phyloP scores from a whole-genome alignment of 148 eudicot genomes.

The Arctostaphylos glauca region DNA sequence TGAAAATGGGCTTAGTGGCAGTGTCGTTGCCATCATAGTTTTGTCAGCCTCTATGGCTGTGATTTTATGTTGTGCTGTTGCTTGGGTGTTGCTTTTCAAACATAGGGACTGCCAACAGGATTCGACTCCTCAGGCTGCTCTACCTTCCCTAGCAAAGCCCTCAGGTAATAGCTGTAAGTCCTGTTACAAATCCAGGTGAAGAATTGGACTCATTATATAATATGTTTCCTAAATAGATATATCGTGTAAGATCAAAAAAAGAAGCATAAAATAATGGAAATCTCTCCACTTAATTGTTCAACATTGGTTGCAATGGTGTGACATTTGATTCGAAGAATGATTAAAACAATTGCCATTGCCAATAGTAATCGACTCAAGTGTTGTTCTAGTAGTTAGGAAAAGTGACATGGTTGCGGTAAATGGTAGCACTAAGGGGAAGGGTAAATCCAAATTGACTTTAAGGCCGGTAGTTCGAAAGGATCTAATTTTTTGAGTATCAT shows the following conservation, averaged over 20 bases:
- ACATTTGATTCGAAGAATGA: neutral
- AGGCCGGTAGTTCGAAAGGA: no score
- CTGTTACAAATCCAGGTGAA: conserved; percentile 10
- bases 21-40: conserved; percentile 59
- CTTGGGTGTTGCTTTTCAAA: conserved; percentile 61
- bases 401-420: no score
- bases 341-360: neutral
- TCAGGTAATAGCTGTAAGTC: conserved; percentile 45
- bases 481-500: no score
- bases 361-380: neutral
- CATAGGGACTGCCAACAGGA: conserved; percentile 35
- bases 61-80: conserved; percentile 39
- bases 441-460: no score
- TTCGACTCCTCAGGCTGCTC: conserved; percentile 38
- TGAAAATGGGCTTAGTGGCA: conserved; percentile 40
- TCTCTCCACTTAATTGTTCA: neutral
- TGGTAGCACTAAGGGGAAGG: no score
- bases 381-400: no score
- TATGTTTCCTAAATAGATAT: neutral
- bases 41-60: conserved; percentile 56
- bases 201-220: neutral
- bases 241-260: neutral
- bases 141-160: conserved; percentile 60
- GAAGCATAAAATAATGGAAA: neutral
- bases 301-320: neutral